Evolutionary conservation across 2,329 filamentous ascomycete species (phyloP).

Genomic region (Nemania sp.): DNA sequence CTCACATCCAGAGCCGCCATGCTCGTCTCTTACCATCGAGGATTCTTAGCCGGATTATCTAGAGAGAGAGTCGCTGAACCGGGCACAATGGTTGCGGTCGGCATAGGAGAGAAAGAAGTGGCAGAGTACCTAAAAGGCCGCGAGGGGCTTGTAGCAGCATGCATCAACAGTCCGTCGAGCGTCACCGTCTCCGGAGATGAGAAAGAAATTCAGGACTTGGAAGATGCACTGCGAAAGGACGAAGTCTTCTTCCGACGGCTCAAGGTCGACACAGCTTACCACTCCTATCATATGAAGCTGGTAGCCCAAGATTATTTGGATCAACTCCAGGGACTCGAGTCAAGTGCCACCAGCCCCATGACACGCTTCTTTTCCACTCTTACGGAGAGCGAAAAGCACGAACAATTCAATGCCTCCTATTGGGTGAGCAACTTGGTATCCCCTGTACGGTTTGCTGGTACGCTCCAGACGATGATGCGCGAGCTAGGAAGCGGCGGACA

Average conservation of each 20-base stretch:
- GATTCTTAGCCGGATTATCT: conserved; percentile 7
- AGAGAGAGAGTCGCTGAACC: neutral
- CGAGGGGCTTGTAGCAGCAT: neutral
- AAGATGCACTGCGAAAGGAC: neutral
- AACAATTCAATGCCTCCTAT: conserved; percentile 9
- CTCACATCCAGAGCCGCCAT: conserved; percentile 26
- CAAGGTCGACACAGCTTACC: conserved; percentile 24
- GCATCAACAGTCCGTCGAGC: conserved; percentile 24
- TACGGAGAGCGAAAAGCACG: too few relatives aligned
- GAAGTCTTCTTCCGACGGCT: neutral
- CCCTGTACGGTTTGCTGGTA: neutral
- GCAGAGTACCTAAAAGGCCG: neutral
- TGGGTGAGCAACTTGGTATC: conserved; percentile 24
- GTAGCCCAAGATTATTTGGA: conserved; percentile 8
- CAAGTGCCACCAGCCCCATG: neutral
- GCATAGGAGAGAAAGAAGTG: neutral
- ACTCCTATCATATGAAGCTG: conserved; percentile 29
- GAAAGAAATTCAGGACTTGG: neutral
- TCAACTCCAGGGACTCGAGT: conserved; percentile 8
- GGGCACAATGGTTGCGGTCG: conserved; percentile 33
- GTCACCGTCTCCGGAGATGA: neutral
- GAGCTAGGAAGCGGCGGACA: neutral
- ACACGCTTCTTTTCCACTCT: too few relatives aligned
- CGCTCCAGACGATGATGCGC: neutral
- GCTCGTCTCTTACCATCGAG: conserved; percentile 27